A percentile compares a stretch with the other conserved stretches of the same genome.
These are phyloP conservation scores for Rickenella mellea DNA, from an alignment of 768 basidiomycete species.

Conservation along the genomic window DNA sequence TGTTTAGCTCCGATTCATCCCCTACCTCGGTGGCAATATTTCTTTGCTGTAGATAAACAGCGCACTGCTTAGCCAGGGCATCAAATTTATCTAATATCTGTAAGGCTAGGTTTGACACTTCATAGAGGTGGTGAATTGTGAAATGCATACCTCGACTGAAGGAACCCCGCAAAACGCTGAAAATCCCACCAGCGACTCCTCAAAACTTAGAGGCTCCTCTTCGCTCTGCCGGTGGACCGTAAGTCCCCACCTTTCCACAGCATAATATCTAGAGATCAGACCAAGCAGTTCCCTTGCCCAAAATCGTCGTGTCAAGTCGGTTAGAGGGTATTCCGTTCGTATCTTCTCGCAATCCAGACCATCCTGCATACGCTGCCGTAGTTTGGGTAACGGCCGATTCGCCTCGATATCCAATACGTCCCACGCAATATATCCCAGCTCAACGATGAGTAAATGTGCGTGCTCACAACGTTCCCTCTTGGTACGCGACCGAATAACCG, in stretches of 20 bases:
- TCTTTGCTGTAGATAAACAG: constrained; percentile 23
- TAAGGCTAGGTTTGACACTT: constrained; percentile 1
- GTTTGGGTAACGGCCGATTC: constrained; percentile 23
- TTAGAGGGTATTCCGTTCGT: neutral
- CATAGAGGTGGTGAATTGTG: neutral
- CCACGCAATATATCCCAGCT: constrained; percentile 45
- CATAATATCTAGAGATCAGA: constrained; percentile 31
- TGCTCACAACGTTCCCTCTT: constrained; percentile 24
- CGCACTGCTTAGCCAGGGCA: constrained; percentile 29
- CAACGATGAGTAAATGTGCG: constrained; percentile 28
- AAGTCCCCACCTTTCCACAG: constrained; percentile 29
- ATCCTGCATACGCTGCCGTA: constrained; percentile 17
- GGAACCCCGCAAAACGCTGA: constrained; percentile 44
- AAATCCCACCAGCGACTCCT: constrained; percentile 36
- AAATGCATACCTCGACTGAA: constrained; percentile 28
- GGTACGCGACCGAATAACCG: constrained; percentile 25
- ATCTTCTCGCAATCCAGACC: constrained; percentile 1
- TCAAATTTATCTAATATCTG: constrained; percentile 35
- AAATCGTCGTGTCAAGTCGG: constrained; percentile 29
- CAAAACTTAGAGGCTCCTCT: constrained; percentile 20
- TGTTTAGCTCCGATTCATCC: constrained; percentile 20
- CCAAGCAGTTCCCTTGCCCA: constrained; percentile 41
- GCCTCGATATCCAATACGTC: constrained; percentile 36
- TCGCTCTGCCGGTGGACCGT: constrained; percentile 4
- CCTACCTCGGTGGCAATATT: constrained; percentile 17